These are phyloP conservation scores for Saturnispora diversa DNA, from an alignment of 805 yeast species.

Conservation along the genomic window DNA sequence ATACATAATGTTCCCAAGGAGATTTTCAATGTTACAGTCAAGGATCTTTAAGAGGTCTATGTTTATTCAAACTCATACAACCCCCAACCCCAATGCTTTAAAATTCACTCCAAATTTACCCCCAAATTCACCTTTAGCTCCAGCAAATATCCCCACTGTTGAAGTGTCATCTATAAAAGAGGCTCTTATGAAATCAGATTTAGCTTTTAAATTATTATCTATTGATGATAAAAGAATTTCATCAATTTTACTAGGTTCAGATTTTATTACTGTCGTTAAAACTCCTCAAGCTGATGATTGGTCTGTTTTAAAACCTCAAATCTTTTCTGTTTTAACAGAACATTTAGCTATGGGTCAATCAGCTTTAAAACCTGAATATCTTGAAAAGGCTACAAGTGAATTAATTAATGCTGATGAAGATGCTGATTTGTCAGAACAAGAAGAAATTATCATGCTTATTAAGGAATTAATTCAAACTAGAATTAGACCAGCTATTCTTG, in stretches of 20 bases:
- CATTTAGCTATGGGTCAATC: slow-evolving; percentile 49
- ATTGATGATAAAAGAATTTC: slow-evolving; percentile 59
- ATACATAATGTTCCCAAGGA: slow-evolving; percentile 1
- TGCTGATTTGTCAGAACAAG: slow-evolving; percentile 38
- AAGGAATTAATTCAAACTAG: slow-evolving; percentile 89
- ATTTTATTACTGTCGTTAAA: slow-evolving; percentile 79
- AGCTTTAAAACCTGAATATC: slow-evolving; percentile 37
- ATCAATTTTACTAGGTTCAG: slow-evolving; percentile 71
- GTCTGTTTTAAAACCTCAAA: slow-evolving; percentile 59
- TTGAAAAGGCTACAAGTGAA: slow-evolving; percentile 30
- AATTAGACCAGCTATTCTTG: slow-evolving; percentile 95
- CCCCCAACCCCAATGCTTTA: slow-evolving; percentile 81
- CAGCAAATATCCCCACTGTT: slow-evolving; percentile 45
- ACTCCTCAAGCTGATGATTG: slow-evolving; percentile 40
- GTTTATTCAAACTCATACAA: slow-evolving; percentile 74
- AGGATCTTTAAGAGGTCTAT: slow-evolving; percentile 27
- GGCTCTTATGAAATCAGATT: slow-evolving; percentile 57
- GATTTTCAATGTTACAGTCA: not conserved
- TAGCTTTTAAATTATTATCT: slow-evolving; percentile 66
- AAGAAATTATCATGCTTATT: slow-evolving; percentile 80
- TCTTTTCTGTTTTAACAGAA: slow-evolving; percentile 51
- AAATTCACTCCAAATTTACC: slow-evolving; percentile 64
- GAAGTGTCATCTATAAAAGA: slow-evolving; percentile 73
- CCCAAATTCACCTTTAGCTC: slow-evolving; percentile 49
- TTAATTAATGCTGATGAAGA: slow-evolving; percentile 42